Evolutionary conservation across 2,329 filamentous ascomycete genomes (phyloP).

Genomic region (Aspergillus costaricaensis): DNA sequence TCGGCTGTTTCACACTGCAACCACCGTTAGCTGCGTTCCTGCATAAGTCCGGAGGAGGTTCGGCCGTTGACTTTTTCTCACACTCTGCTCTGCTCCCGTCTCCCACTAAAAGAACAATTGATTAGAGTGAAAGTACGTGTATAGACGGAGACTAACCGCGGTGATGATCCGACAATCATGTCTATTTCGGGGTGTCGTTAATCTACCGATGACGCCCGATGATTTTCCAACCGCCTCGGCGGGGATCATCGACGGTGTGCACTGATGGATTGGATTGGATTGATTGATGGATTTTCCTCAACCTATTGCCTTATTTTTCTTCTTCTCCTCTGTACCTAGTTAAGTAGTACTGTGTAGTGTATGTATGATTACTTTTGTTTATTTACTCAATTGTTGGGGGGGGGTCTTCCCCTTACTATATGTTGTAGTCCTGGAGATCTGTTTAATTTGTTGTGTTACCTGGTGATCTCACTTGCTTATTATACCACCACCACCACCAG

Average conservation of each 20-base stretch:
- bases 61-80: slow-evolving; percentile 7
- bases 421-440: too few relatives aligned
- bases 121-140: not conserved
- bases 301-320: too few relatives aligned
- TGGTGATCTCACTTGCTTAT: too few relatives aligned
- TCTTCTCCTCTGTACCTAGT: too few relatives aligned
- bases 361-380: too few relatives aligned
- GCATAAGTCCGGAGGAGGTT: slow-evolving; percentile 11
- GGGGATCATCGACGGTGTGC: not conserved
- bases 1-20: slow-evolving; percentile 21
- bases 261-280: not conserved
- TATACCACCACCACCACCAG: not conserved
- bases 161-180: slow-evolving; percentile 1
- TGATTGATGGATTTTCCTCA: not conserved
- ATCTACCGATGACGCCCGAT: slow-evolving; percentile 4
- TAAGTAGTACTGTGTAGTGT: too few relatives aligned
- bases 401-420: too few relatives aligned
- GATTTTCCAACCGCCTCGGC: slow-evolving; percentile 6
- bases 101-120: not conserved
- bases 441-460: too few relatives aligned
- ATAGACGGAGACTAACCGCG: not conserved
- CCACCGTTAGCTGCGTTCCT: slow-evolving; percentile 12
- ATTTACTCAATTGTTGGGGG: too few relatives aligned
- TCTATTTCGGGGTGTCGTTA: slow-evolving; percentile 2
- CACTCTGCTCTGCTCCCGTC: not conserved